A percentile compares a stretch with the other conserved stretches of the same genome.
Evolutionary conservation across 768 basidiomycete species (phyloP).

Genomic region (Amanita rimosa): DNA sequence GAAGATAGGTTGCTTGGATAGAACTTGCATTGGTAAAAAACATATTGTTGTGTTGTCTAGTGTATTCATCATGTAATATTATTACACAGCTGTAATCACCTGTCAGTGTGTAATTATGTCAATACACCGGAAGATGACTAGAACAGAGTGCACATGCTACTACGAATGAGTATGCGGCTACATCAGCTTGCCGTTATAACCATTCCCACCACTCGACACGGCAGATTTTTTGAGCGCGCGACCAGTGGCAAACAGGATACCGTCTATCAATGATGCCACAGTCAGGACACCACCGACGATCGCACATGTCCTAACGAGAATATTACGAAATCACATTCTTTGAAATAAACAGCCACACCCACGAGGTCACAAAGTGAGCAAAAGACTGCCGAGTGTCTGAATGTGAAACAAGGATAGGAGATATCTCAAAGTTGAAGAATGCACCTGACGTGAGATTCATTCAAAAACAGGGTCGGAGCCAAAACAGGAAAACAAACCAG

Average conservation of each 20-base stretch:
- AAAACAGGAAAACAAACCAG: conserved; percentile 24
- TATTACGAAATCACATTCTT: conserved; percentile 1
- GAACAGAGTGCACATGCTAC: neutral
- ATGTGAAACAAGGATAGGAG: conserved; percentile 90
- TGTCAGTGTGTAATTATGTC: neutral
- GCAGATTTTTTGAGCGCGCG: conserved; percentile 58
- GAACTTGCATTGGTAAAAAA: neutral
- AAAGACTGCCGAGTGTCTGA: conserved; percentile 88
- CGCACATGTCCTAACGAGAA: conserved; percentile 68
- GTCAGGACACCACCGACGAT: conserved; percentile 97
- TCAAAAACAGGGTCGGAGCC: neutral
- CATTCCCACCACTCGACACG: conserved; percentile 17
- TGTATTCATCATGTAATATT: neutral
- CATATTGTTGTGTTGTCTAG: neutral
- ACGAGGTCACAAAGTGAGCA: conserved; percentile 98
- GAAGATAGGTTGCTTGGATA: too few species aligned
- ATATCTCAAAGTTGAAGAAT: conserved; percentile 94
- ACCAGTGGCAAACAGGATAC: conserved; percentile 74
- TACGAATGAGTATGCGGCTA: conserved; percentile 15
- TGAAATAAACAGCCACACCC: conserved; percentile 19
- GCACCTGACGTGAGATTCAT: conserved; percentile 36
- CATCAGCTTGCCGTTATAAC: conserved; percentile 32
- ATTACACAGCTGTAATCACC: neutral
- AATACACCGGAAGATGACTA: neutral
- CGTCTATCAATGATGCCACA: conserved; percentile 82